Evolutionary conservation across 1,284 basidiomycete genomes (phyloP), one percentile per base, ranked within the genome.

Genomic region (Cutaneotrichosporon sp.): DNA sequence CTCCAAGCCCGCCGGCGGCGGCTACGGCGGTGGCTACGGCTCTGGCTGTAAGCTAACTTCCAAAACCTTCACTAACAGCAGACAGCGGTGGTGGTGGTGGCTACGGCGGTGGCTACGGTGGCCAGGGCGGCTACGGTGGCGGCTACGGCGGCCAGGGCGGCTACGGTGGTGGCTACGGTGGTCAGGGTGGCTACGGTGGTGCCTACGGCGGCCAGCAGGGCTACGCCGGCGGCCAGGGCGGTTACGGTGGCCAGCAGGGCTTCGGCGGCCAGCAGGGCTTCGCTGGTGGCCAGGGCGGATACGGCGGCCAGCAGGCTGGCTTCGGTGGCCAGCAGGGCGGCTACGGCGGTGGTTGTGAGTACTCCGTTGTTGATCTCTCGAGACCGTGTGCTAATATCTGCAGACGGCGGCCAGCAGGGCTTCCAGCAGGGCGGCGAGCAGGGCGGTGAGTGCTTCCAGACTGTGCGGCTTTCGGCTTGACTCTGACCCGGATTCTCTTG

Each of bases 1-100:
- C 80, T 89, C 91, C 63, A 88, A 91, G 71, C 84, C 85, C 65
- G 85, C 85, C 21, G 84, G 85, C 47, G 83, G 84, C 60, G 82
- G 83, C 60, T 71, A 70, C 63, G 74, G 78, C 62, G 75, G 75
- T 69, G 77, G 77, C 63, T 79, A 78, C 76, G 65, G 70, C 66
- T 75, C 73, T 52, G 78, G 77, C 64, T 78, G 75, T 76, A 58
- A 58, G 73, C 73, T 56, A 13, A 30, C 30, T 49, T 49, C 16
- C 1, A 18, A 16, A 5, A 21, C 74, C 40, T 13, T 61, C 36
- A 46, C 53, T 63, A n/a, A 60, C 50, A 40, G 40, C 58, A 60
- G 65, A 68, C 59, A 74, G 76, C 51, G 72, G 74, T 58, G 73
- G 74, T 64, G 72, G 75, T 47, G 76, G 76, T 51, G 66, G 57